These are phyloP conservation scores for Massarina eburnea DNA, from an alignment of 2,329 filamentous ascomycete genomes.

Conservation along the genomic window DNA sequence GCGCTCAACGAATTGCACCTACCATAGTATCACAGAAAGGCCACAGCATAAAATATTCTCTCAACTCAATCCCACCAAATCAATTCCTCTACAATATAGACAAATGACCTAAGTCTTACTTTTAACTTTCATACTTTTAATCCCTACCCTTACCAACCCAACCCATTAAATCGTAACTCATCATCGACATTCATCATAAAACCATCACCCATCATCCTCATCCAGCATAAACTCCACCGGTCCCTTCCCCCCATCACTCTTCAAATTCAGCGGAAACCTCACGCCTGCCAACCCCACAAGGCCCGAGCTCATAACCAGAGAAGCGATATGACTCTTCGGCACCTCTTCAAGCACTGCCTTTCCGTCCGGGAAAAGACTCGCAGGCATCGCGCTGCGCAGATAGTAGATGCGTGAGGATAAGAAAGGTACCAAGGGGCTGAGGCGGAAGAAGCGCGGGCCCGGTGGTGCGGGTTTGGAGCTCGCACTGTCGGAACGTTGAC, in stretches of 20 bases:
- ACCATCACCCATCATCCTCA: constrained; percentile 7
- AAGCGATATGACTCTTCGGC: constrained; percentile 31
- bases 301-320: constrained; percentile 36
- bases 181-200: too few species aligned
- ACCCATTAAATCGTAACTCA: too few species aligned
- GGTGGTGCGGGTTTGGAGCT: constrained; percentile 15
- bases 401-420: constrained; percentile 38
- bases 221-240: constrained; percentile 17
- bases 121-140: too few species aligned
- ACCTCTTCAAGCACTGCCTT: constrained; percentile 33
- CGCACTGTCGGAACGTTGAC: constrained; percentile 21
- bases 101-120: too few species aligned
- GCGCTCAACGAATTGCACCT: too few species aligned
- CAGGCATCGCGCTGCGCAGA: constrained; percentile 22
- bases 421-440: constrained; percentile 34
- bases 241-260: constrained; percentile 14
- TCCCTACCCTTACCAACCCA: too few species aligned
- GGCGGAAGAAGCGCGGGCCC: constrained; percentile 36
- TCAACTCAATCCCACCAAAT: too few species aligned
- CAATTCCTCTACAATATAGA: too few species aligned
- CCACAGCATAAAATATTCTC: too few species aligned
- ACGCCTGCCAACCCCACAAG: constrained; percentile 36
- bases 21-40: too few species aligned
- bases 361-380: constrained; percentile 23
- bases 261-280: constrained; percentile 20